Evolutionary conservation across 257 asterid species (phyloP).

Genomic region (Solanum ossicruentum): DNA sequence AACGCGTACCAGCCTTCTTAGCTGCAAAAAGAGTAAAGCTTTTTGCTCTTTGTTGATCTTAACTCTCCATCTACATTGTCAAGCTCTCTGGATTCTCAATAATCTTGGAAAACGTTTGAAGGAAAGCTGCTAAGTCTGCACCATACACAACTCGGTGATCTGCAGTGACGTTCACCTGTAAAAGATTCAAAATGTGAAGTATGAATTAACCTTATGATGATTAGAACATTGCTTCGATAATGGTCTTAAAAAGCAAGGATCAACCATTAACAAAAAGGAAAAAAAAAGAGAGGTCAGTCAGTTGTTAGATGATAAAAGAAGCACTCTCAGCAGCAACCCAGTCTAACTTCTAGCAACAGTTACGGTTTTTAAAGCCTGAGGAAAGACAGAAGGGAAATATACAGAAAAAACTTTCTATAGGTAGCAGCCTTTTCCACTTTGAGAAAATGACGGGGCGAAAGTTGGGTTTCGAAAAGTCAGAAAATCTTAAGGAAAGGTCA

Average conservation of each 20-base stretch:
- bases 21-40: not conserved
- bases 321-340: not conserved
- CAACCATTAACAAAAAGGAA: not conserved
- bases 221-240: not conserved
- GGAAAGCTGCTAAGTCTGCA: conserved; percentile 80
- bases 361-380: not conserved
- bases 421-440: not conserved
- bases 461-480: not conserved
- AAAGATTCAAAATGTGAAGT: not conserved
- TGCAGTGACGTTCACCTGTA: conserved; percentile 75
- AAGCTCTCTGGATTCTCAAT: conserved; percentile 64
- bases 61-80: conserved; percentile 43
- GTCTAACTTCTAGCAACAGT: not conserved
- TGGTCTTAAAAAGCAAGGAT: not conserved
- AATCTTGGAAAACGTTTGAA: conserved; percentile 60
- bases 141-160: conserved; percentile 81
- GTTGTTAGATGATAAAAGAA: not conserved
- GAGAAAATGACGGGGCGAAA: not conserved
- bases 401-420: not conserved
- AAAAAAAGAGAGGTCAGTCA: not conserved
- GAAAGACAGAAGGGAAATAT: not conserved
- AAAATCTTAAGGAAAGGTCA: not conserved
- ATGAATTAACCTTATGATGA: not conserved
- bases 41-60: not conserved
- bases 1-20: not conserved